phyloP scores from a whole-genome alignment of 371 early-diverging fungal genomes.

The Syncephalastrum monosporum region DNA sequence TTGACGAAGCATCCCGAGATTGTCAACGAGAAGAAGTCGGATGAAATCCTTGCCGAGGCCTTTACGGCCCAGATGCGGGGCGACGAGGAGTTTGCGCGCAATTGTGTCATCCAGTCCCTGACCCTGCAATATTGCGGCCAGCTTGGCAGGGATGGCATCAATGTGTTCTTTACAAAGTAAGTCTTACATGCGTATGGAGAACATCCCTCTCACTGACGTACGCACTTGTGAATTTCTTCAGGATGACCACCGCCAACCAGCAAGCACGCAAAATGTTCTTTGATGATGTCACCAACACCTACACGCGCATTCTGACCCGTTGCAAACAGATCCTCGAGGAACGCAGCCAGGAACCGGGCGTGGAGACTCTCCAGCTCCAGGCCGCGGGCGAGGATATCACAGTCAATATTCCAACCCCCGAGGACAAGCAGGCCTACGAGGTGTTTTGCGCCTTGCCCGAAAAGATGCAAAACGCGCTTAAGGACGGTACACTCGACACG shows the following conservation, averaged over 20 bases:
- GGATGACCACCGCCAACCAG: slow-evolving; percentile 47
- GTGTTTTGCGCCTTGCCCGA: slow-evolving; percentile 71
- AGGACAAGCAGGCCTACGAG: slow-evolving; percentile 53
- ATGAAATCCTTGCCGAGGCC: slow-evolving; percentile 87
- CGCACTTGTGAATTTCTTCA: not conserved
- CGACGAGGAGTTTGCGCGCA: slow-evolving; percentile 62
- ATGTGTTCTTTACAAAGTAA: slow-evolving; percentile 83
- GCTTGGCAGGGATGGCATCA: slow-evolving; percentile 81
- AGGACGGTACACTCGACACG: slow-evolving; percentile 72
- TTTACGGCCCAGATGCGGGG: slow-evolving; percentile 79
- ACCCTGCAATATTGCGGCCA: slow-evolving; percentile 81
- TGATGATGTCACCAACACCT: slow-evolving; percentile 82
- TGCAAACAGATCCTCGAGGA: slow-evolving; percentile 71
- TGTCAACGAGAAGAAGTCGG: slow-evolving; percentile 67
- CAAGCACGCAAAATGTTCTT: slow-evolving; percentile 76
- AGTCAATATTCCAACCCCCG: slow-evolving; percentile 39
- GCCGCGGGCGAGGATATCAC: slow-evolving; percentile 60
- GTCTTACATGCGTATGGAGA: not conserved
- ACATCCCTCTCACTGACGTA: not conserved
- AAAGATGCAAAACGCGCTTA: slow-evolving; percentile 74
- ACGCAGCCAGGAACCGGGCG: slow-evolving; percentile 49
- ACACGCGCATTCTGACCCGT: slow-evolving; percentile 74
- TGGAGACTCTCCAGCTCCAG: slow-evolving; percentile 77
- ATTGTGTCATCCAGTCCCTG: slow-evolving; percentile 80
- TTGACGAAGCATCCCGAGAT: slow-evolving; percentile 70